phyloP scores from a whole-genome alignment of 495 filamentous ascomycete species.

The Jackrogersella multiformis region DNA sequence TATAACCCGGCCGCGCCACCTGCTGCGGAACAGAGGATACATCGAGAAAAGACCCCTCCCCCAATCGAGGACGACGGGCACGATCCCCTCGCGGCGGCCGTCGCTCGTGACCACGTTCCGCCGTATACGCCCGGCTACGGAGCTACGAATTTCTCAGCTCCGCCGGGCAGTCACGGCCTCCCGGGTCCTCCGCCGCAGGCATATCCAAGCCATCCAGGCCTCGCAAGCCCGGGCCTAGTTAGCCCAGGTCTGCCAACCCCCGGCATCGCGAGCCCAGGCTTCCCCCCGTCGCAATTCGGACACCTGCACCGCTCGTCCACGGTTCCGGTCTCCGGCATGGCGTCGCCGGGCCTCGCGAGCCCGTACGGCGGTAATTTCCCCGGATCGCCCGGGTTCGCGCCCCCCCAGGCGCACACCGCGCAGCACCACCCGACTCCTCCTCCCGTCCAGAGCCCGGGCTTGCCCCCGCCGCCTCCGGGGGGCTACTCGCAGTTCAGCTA shows the following conservation, averaged over 20 bases:
- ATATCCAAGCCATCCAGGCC: conserved; percentile 32
- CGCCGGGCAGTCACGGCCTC: conserved; percentile 48
- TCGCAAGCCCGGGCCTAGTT: conserved; percentile 35
- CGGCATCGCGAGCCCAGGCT: conserved; percentile 50
- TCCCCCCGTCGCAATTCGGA: conserved; percentile 48
- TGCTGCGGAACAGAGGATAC: conserved; percentile 81
- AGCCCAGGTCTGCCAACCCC: conserved; percentile 55
- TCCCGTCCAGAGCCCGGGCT: conserved; percentile 41
- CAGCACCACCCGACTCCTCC: conserved; percentile 43
- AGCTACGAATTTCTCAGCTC: conserved; percentile 43
- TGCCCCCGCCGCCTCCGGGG: conserved; percentile 49
- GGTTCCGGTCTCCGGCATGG: conserved; percentile 49
- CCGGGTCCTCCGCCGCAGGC: conserved; percentile 51
- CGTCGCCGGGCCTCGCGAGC: conserved; percentile 46
- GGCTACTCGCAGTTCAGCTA: conserved; percentile 71
- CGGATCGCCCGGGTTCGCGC: conserved; percentile 48
- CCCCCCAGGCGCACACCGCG: conserved; percentile 36
- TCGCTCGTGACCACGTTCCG: conserved; percentile 67
- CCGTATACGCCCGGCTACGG: conserved; percentile 59
- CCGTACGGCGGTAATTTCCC: conserved; percentile 55
- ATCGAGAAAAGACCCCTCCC: conserved; percentile 91
- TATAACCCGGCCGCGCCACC: conserved; percentile 93
- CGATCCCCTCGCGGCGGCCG: conserved; percentile 75
- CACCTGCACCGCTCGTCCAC: conserved; percentile 53
- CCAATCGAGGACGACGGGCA: conserved; percentile 74